Conservation (phyloP, 441 rosid species). For the Croton setiger region DNA sequence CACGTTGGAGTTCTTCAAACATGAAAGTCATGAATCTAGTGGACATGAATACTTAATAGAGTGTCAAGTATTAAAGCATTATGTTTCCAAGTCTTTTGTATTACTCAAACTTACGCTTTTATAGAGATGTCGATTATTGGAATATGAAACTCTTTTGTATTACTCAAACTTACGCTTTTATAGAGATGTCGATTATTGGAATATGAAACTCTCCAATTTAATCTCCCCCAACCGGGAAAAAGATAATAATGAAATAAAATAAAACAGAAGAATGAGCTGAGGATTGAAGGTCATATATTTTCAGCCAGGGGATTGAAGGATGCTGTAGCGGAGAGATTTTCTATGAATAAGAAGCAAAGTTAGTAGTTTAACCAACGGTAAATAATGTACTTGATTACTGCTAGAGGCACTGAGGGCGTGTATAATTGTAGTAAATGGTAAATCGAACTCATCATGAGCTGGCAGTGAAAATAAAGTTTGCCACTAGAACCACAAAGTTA, state of each 20-base stretch:
- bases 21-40: slow-evolving; percentile 1
- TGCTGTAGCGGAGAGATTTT: background rate
- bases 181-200: background rate
- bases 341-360: background rate
- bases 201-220: background rate
- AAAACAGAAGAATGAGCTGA: too few species aligned
- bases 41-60: background rate
- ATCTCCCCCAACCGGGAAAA: too few species aligned
- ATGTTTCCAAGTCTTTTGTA: too few species aligned
- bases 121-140: background rate
- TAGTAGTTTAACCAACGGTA: background rate
- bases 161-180: too few species aligned
- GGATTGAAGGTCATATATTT: background rate
- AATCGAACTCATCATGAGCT: background rate
- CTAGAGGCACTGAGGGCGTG: background rate
- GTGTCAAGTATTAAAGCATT: background rate
- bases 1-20: background rate
- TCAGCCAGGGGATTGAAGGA: background rate
- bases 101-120: background rate
- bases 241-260: too few species aligned
- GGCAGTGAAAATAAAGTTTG: background rate
- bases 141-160: background rate
- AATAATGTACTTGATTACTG: background rate
- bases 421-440: background rate
- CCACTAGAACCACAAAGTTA: background rate